A percentile compares a stretch with the other conserved stretches of the same genome.
These are phyloP conservation scores for Fusarium mundagurra DNA, from an alignment of 2,329 filamentous ascomycete genomes.

Conservation along the genomic window DNA sequence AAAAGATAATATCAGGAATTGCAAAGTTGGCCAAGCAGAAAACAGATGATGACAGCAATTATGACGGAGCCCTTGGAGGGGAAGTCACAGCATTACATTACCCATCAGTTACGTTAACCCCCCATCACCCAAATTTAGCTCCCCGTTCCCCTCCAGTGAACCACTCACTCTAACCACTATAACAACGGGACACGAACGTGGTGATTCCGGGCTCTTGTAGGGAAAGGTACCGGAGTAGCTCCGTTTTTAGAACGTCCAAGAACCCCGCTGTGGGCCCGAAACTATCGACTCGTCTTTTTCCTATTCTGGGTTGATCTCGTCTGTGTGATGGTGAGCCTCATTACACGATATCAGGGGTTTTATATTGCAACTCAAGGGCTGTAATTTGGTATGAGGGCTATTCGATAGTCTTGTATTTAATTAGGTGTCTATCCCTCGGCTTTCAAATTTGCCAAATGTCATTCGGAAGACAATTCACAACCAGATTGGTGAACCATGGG, in stretches of 20 bases:
- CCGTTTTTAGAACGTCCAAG: neutral
- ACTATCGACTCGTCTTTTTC: slow-evolving; percentile 2
- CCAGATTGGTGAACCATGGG: neutral
- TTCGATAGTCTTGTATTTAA: neutral
- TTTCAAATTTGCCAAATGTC: neutral
- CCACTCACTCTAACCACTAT: slow-evolving; percentile 1
- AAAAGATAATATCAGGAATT: neutral
- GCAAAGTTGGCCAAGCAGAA: slow-evolving; percentile 5
- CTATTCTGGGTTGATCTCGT: slow-evolving; percentile 6
- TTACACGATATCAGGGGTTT: slow-evolving; percentile 24
- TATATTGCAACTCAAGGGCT: neutral
- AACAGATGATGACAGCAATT: slow-evolving; percentile 16
- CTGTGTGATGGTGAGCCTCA: slow-evolving; percentile 27
- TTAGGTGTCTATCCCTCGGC: no score
- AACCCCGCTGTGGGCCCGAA: slow-evolving; percentile 35
- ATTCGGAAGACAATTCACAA: neutral
- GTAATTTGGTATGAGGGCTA: neutral
- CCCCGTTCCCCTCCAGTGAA: neutral
- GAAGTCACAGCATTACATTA: slow-evolving; percentile 5
- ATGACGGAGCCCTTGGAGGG: slow-evolving; percentile 19
- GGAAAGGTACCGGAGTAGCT: slow-evolving; percentile 20
- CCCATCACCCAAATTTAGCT: neutral
- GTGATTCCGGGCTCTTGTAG: slow-evolving; percentile 15
- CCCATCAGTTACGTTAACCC: neutral
- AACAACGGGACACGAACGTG: neutral